These are phyloP conservation scores for Monascus ruber DNA, from an alignment of 2,329 filamentous ascomycete species.

Conservation along the genomic window DNA sequence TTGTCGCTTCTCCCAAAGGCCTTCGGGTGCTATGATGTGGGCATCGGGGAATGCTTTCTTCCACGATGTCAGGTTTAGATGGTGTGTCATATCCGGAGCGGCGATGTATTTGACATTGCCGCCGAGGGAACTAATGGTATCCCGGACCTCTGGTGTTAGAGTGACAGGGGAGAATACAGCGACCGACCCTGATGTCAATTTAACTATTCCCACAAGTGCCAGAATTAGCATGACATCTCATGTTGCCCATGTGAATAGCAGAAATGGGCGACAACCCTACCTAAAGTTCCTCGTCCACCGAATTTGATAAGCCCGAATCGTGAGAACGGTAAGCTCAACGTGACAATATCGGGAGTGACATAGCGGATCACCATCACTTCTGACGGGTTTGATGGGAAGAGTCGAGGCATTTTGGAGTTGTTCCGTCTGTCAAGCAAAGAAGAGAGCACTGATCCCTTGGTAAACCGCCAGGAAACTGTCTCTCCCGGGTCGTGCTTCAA, in stretches of 20 bases:
- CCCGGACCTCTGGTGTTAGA: conserved; percentile 62
- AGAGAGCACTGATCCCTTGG: too few relatives aligned
- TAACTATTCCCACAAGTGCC: conserved; percentile 44
- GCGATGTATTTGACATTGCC: conserved; percentile 71
- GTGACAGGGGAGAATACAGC: conserved; percentile 88
- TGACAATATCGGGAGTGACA: conserved; percentile 59
- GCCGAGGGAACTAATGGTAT: conserved; percentile 50
- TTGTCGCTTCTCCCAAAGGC: conserved; percentile 70
- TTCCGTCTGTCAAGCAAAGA: background rate
- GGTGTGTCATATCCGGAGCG: conserved; percentile 83
- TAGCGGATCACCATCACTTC: conserved; percentile 85
- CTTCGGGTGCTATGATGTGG: conserved; percentile 69
- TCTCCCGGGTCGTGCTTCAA: too few relatives aligned
- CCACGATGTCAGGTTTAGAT: conserved; percentile 87
- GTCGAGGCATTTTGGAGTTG: conserved; percentile 26
- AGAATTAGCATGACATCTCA: background rate
- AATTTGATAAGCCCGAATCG: conserved; percentile 71
- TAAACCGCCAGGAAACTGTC: too few relatives aligned
- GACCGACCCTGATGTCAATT: conserved; percentile 63
- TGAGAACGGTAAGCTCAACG: conserved; percentile 59
- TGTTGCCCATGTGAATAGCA: background rate
- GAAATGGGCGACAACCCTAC: conserved; percentile 35
- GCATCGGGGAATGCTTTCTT: conserved; percentile 65
- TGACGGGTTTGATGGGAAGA: conserved; percentile 59
- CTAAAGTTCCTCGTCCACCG: conserved; percentile 76